Evolutionary conservation across 306 rosid genomes (phyloP).

Genomic region (Pyrus communis): DNA sequence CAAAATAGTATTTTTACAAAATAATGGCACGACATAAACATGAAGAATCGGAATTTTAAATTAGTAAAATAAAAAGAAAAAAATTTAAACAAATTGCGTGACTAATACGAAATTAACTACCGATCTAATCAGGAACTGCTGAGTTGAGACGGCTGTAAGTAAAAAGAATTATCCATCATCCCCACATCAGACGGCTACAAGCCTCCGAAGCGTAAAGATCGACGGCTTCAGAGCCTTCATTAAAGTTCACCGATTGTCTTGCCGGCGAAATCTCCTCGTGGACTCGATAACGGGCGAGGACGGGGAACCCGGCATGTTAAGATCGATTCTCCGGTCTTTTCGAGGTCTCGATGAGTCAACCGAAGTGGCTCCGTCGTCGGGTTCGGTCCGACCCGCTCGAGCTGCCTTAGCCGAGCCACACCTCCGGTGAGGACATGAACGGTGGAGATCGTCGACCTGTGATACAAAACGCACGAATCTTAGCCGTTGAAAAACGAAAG

Average conservation of each 20-base stretch:
- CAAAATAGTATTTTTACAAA: not conserved
- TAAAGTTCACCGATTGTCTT: not conserved
- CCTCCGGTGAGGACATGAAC: not conserved
- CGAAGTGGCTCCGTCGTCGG: conserved; percentile 19
- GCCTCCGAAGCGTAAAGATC: conserved; percentile 20
- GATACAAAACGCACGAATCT: not conserved
- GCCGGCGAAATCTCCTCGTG: not conserved
- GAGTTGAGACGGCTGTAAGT: conserved; percentile 8
- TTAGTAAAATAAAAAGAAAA: not conserved
- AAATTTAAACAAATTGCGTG: not conserved
- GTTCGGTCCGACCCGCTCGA: conserved; percentile 1
- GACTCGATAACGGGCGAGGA: not conserved
- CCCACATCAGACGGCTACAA: conserved; percentile 12
- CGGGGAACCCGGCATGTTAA: not conserved
- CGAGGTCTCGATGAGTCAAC: conserved; percentile 3
- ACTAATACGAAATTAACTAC: conserved; percentile 16
- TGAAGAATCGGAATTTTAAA: not conserved
- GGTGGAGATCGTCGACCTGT: conserved; percentile 25
- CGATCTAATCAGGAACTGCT: conserved; percentile 21
- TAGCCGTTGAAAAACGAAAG: not conserved
- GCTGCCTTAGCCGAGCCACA: conserved; percentile 7
- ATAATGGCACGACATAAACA: not conserved
- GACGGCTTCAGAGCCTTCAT: conserved; percentile 10
- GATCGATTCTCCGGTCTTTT: conserved; percentile 7
- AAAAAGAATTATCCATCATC: conserved; percentile 3